These are phyloP conservation scores for Limtongia smithiae DNA, from an alignment of 805 yeast genomes.

Conservation along the genomic window DNA sequence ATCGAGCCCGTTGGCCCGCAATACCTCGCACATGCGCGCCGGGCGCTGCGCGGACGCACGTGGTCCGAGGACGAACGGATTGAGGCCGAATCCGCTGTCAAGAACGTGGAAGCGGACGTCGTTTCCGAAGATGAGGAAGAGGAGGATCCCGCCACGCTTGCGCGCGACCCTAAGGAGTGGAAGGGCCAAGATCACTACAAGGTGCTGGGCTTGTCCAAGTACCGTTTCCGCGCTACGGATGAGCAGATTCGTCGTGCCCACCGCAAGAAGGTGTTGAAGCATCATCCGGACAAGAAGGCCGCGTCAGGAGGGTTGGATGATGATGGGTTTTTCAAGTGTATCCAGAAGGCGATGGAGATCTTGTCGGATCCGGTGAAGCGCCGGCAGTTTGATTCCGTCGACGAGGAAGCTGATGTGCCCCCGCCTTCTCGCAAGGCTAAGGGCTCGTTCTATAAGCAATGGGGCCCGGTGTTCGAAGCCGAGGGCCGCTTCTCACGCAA, in stretches of 20 bases:
- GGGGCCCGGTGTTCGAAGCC: slow-evolving; percentile 86
- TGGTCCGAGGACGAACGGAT: slow-evolving; percentile 96
- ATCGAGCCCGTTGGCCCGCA: slow-evolving; percentile 96
- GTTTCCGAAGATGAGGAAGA: slow-evolving; percentile 55
- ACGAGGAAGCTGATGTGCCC: slow-evolving; percentile 75
- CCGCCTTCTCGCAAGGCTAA: slow-evolving; percentile 65
- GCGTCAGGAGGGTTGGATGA: slow-evolving; percentile 77
- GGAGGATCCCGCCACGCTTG: slow-evolving; percentile 74
- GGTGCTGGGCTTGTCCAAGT: slow-evolving; percentile 87
- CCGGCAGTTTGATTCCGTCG: slow-evolving; percentile 94
- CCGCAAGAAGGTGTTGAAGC: slow-evolving; percentile 92
- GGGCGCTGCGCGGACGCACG: slow-evolving; percentile 93
- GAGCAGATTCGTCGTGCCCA: slow-evolving; percentile 92
- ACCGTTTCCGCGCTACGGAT: slow-evolving; percentile 86
- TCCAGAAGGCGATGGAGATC: slow-evolving; percentile 93
- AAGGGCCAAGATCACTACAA: slow-evolving; percentile 93
- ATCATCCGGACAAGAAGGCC: slow-evolving; percentile 98
- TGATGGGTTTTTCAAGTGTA: slow-evolving; percentile 95
- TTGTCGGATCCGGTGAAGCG: slow-evolving; percentile 82
- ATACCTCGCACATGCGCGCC: slow-evolving; percentile 93
- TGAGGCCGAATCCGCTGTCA: slow-evolving; percentile 86
- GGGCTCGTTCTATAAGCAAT: slow-evolving; percentile 85
- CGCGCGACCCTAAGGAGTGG: slow-evolving; percentile 98
- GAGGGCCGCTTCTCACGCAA: slow-evolving; percentile 91
- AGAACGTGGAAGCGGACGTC: slow-evolving; percentile 57